Evolutionary conservation across 768 basidiomycete genomes (phyloP), one percentile per base, ranked within the genome.

Genomic region (Grammothele lineata): DNA sequence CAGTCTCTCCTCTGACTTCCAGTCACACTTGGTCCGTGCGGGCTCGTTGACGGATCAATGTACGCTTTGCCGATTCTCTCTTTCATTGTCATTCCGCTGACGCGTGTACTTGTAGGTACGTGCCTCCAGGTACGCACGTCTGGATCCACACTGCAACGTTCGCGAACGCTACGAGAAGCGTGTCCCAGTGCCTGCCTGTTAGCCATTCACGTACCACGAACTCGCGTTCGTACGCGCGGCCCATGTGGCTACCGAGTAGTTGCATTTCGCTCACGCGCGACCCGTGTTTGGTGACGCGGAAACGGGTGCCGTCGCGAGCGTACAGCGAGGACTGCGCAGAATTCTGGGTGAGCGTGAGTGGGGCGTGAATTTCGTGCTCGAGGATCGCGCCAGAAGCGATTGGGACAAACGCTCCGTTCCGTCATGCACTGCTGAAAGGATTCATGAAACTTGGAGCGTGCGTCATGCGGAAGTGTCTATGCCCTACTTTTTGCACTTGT

Each of bases 181-280:
- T n/a, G n/a, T n/a, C n/a, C 8, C 74, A 75, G 26, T 70, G 69
- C 14, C 69, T 75, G 47, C 60, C 69, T 1, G 66, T 62, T n/a
- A 21, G 69, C 74, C 52, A 77, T 77, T 53, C 67, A 61, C 26
- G 73, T 69, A 1, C 63, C 53, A 3, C 67, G 70, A 1, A 63
- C 72, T 10, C 47, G 48, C 17, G 75, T 68, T 61, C 34, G 55
- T 66, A 46, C 56, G 59, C 23, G 67, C 68, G 49, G 43, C 69
- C 50, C 62, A 49, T 35, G 50, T 69, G 21, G 19, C 66, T 10
- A 54, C 57, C 25, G 27, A 61, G 21, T 43, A 70, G 33, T 43
- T 71, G 54, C 66, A 66, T 51, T 55, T 57, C 41, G 65, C 68
- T 40, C 59, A 68, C 24, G 52, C 66, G 38, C 36, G 50, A 37